Evolutionary conservation across 1,284 basidiomycete species (phyloP).

Genomic region (Phellinidium pouzarii): DNA sequence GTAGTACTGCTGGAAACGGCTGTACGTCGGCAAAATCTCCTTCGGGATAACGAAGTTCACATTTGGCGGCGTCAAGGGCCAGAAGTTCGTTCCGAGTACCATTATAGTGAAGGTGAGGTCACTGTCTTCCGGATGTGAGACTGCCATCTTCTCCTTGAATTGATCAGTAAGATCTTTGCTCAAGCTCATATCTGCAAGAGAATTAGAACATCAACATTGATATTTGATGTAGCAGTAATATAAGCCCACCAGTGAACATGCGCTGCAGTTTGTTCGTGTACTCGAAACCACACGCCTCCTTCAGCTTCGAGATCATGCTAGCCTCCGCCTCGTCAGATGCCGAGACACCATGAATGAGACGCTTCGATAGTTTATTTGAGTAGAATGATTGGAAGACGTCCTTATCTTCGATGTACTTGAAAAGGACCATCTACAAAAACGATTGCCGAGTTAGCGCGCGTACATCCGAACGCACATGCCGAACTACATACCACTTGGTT

Average conservation of each 20-base stretch:
- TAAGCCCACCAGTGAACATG: constrained; percentile 86
- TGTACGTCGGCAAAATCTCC: constrained; percentile 83
- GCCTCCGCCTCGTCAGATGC: constrained; percentile 97
- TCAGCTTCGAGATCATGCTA: constrained; percentile 98
- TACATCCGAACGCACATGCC: not conserved
- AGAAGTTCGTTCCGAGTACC: constrained; percentile 94
- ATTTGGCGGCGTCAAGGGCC: constrained; percentile 82
- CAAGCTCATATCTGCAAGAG: constrained; percentile 77
- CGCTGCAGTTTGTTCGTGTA: constrained; percentile 97
- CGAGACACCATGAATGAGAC: constrained; percentile 88
- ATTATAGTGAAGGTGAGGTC: constrained; percentile 90
- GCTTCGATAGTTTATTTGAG: constrained; percentile 92
- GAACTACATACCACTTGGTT: constrained; percentile 72
- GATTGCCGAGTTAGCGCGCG: not conserved
- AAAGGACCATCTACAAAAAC: constrained; percentile 79
- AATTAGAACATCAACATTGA: constrained; percentile 12
- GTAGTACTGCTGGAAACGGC: constrained; percentile 92
- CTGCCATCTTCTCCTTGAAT: constrained; percentile 92
- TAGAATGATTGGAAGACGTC: constrained; percentile 99
- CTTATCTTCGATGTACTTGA: constrained; percentile 99
- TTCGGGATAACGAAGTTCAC: constrained; percentile 88
- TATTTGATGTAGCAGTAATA: not conserved
- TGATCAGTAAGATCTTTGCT: constrained; percentile 95
- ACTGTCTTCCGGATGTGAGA: constrained; percentile 73
- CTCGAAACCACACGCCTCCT: constrained; percentile 97